These are phyloP conservation scores for Acacia melanoxylon DNA, from an alignment of 306 rosid genomes.

Conservation along the genomic window DNA sequence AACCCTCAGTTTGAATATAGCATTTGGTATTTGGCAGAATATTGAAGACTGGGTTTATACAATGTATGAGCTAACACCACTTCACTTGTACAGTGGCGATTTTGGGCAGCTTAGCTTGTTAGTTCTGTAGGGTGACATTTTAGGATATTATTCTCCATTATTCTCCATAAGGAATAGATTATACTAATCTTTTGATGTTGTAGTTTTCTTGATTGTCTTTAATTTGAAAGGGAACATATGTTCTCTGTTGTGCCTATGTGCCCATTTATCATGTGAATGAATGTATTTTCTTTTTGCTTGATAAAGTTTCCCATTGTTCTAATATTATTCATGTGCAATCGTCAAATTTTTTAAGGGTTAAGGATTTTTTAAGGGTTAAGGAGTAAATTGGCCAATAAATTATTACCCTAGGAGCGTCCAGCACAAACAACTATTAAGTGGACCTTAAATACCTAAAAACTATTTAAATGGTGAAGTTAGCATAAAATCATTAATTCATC, in stretches of 20 bases:
- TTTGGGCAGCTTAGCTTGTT: slow-evolving; percentile 17
- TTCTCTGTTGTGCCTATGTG: background rate
- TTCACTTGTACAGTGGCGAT: slow-evolving; percentile 31
- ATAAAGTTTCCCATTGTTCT: background rate
- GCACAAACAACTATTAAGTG: too few relatives aligned
- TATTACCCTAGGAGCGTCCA: too few relatives aligned
- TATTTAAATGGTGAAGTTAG: too few relatives aligned
- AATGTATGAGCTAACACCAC: background rate
- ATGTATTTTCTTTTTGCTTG: background rate
- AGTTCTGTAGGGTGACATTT: slow-evolving; percentile 21
- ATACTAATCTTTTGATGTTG: background rate
- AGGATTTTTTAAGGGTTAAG: too few relatives aligned
- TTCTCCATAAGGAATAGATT: background rate
- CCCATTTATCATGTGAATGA: background rate
- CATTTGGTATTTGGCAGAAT: slow-evolving; percentile 18
- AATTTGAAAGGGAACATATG: background rate
- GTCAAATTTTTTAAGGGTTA: background rate
- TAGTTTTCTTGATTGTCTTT: background rate
- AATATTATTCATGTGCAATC: background rate
- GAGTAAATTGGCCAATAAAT: too few relatives aligned
- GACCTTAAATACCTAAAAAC: too few relatives aligned
- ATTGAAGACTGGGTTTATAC: background rate
- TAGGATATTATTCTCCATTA: slow-evolving; percentile 20
- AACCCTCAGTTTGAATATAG: background rate
- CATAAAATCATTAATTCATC: too few relatives aligned